These are phyloP conservation scores for Protoeuglena noctilucae DNA, from an alignment of 139 green algal genomes.

Conservation along the genomic window DNA sequence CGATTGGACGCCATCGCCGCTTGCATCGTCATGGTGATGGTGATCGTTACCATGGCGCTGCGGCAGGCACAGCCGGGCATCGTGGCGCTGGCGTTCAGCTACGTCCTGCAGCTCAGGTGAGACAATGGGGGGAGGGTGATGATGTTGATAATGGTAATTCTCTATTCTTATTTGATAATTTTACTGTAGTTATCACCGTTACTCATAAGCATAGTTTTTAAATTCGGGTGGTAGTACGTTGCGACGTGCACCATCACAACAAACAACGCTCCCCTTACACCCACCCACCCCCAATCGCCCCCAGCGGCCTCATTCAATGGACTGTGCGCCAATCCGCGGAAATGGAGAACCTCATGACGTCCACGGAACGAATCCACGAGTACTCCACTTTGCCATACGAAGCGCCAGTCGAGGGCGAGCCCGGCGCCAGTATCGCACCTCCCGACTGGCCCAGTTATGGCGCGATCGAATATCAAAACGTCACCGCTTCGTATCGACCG, in stretches of 20 bases:
- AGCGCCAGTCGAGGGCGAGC: constrained; percentile 10
- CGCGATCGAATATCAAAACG: constrained; percentile 22
- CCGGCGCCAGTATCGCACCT: constrained; percentile 11
- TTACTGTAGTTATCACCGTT: too few relatives aligned
- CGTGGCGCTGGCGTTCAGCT: background rate
- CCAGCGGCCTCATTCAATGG: constrained; percentile 4
- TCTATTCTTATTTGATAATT: too few relatives aligned
- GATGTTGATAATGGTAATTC: too few relatives aligned
- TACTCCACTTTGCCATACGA: constrained; percentile 52
- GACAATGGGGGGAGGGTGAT: too few relatives aligned
- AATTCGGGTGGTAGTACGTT: too few relatives aligned
- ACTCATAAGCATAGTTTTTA: too few relatives aligned
- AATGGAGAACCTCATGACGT: constrained; percentile 71
- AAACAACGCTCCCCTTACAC: too few relatives aligned
- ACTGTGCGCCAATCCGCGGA: constrained; percentile 45
- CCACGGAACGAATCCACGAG: constrained; percentile 57
- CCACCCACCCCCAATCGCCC: too few relatives aligned
- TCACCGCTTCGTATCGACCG: constrained; percentile 49
- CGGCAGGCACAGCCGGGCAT: too few relatives aligned
- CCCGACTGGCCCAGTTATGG: constrained; percentile 42
- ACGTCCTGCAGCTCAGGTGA: constrained; percentile 1
- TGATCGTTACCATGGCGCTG: too few relatives aligned
- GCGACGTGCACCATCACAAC: too few relatives aligned
- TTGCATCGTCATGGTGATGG: too few relatives aligned
- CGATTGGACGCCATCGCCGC: constrained; percentile 46